A percentile compares a stretch with the other conserved stretches of the same genome.
phyloP scores from a whole-genome alignment of 306 rosid species.

The Datisca glomerata region DNA sequence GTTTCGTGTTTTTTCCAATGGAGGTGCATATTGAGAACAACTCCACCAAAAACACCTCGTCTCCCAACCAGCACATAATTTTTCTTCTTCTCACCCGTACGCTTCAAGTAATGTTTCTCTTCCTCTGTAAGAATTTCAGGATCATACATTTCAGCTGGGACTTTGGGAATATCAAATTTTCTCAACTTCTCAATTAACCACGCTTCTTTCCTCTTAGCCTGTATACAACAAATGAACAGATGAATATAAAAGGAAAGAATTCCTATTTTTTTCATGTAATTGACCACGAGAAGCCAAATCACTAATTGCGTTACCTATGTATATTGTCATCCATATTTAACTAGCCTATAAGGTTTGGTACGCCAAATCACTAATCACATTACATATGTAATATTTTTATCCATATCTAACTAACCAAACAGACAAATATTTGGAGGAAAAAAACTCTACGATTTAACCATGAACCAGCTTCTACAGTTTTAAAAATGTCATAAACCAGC shows the following conservation, averaged over 20 bases:
- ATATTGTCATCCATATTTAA: no score
- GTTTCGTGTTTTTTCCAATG: slow-evolving; percentile 97
- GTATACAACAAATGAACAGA: slow-evolving; percentile 8
- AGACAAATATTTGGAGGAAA: no score
- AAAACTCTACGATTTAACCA: no score
- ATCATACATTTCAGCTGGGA: slow-evolving; percentile 50
- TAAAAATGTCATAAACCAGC: no score
- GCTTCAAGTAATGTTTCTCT: slow-evolving; percentile 85
- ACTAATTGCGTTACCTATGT: no score
- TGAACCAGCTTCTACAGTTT: no score
- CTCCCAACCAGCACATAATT: slow-evolving; percentile 72
- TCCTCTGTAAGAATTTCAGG: slow-evolving; percentile 88
- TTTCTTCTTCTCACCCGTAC: slow-evolving; percentile 87
- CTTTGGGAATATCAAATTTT: slow-evolving; percentile 55
- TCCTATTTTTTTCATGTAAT: no score
- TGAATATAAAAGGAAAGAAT: slow-evolving; percentile 1
- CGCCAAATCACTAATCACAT: no score
- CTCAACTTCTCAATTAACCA: slow-evolving; percentile 85
- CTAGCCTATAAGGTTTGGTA: no score
- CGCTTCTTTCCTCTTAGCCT: slow-evolving; percentile 85
- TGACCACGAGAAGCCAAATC: no score
- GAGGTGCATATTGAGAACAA: slow-evolving; percentile 90
- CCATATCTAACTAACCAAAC: no score
- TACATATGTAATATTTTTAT: no score
- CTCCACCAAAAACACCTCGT: slow-evolving; percentile 91